Base-by-base conservation (phyloP, 768 basidiomycete species). In the Cyclocybe cylindracea region DNA sequence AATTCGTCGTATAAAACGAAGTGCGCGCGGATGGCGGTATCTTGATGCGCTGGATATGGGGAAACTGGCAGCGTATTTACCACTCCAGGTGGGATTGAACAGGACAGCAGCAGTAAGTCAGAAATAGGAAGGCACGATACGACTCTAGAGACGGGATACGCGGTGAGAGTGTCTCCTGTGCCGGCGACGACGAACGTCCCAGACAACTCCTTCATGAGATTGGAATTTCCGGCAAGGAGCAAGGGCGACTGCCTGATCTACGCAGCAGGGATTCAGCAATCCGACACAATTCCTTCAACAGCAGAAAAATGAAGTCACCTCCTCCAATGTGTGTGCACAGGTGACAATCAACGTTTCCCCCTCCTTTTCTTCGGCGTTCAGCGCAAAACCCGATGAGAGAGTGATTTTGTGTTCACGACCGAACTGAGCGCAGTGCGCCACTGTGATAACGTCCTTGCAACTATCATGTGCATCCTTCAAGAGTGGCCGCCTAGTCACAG, bases 241-340 rank as follows among this genome's bases (percentile, higher is more conserved):
- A 60, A 37, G 11, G 66, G 64, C n/a, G 66, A 67, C 3, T 62
- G 62, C 50, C 67, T 60, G 36, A 68, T 61, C 68, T 71, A 42
- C 48, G 19, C 36, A n/a, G n/a, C 18, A 34, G 56, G 33, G 33
- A 51, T 34, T 31, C 16, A 39, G 36, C 43, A 54, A 29, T 46
- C 48, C 19, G n/a, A 8, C 29, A 2, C 19, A 9, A 34, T 39
- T 31, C 36, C 43, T 41, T 32, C 8, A 13, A 3, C 16, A 4
- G 49, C 14, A 10, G 18, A 47, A 29, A 36, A 44, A 14, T 3
- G 13, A 45, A 44, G 70, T 60, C 59, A 76, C 84, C 79, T 84
- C 78, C 65, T 86, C 79, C 24, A 87, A 62, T 2, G 85, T 84
- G 62, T 87, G 86, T 6, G 79, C 81, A 58, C 85, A 87, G 9